Base-by-base conservation (phyloP, 805 yeast genomes). In the Candida anglica region DNA sequence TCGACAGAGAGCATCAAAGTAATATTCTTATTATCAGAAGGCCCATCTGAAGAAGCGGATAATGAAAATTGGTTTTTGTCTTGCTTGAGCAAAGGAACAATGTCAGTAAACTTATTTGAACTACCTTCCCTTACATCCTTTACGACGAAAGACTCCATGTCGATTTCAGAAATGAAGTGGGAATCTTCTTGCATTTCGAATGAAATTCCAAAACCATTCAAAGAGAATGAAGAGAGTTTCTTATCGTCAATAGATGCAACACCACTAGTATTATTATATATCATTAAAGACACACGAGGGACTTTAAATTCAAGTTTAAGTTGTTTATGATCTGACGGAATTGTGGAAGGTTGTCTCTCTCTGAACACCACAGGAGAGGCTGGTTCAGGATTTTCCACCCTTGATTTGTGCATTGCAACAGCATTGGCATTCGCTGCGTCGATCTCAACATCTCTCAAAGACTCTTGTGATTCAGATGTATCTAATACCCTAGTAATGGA, bases 61-160 rank as follows among this genome's bases (percentile, higher is more conserved):
- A 84, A 77, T 61, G 75, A 65, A 41, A 93, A 80, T 51, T 93
- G 98, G 45, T 83, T 67, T 15, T 77, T 77, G 2, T 73, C 77
- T 22, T 78, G 73, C 6, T 69, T 59, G 2, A 75, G 69, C 17
- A 76, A 74, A 1, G 98, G 97, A 27, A 93, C 79, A 20, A 93
- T 77, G 40, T 89, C 83, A 0, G 83, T 73, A 59, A 86, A 91
- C 45, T 76, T 77, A 60, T 84, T 91, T 19, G 71, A 77, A 15
- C 73, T 73, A 5, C 62, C 60, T 16, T 58, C 55, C 43, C 98
- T 69, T 3, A 79, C 74, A 58, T 93, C 98, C 35, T 75, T 77
- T 3, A 89, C 83, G 2, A 81, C 76, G 46, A 93, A 82, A 0
- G 96, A 78, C 27, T 77, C 73, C 19, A 87, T 68, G 36, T 74